Percentiles rank a stretch among this genome's conserved stretches.
phyloP scores from a whole-genome alignment of 805 yeast genomes.

The Candida boidinii region DNA sequence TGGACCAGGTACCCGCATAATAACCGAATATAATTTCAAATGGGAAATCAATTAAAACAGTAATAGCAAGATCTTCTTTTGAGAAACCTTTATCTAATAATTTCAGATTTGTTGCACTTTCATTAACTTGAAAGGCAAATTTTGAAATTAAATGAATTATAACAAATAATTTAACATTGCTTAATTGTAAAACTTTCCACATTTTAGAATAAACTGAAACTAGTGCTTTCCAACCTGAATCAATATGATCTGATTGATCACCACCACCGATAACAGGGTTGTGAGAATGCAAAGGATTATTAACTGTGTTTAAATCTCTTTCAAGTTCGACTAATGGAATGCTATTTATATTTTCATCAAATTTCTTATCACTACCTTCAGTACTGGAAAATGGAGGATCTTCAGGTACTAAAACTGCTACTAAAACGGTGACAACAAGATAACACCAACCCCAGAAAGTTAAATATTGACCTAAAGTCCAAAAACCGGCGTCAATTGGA shows the following conservation, averaged over 20 bases:
- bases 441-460: constrained; percentile 70
- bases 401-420: constrained; percentile 59
- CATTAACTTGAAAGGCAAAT: constrained; percentile 92
- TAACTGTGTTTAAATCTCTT: constrained; percentile 10
- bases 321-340: too few species aligned
- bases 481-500: constrained; percentile 57
- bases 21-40: constrained; percentile 93
- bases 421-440: constrained; percentile 52
- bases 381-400: constrained; percentile 44
- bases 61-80: constrained; percentile 87
- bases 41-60: constrained; percentile 91
- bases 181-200: constrained; percentile 58
- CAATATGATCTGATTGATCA: constrained; percentile 2
- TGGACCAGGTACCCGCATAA: constrained; percentile 92
- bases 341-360: too few species aligned
- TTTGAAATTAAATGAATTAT: constrained; percentile 72
- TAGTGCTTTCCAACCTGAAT: constrained; percentile 25
- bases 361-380: background rate
- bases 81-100: constrained; percentile 85
- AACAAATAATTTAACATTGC: constrained; percentile 67
- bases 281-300: constrained; percentile 14
- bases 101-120: constrained; percentile 90
- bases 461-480: constrained; percentile 70
- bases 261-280: constrained; percentile 10
- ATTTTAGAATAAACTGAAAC: constrained; percentile 54